Conservation (phyloP, 208 protist genomes). For the Phytomonas serpens region DNA sequence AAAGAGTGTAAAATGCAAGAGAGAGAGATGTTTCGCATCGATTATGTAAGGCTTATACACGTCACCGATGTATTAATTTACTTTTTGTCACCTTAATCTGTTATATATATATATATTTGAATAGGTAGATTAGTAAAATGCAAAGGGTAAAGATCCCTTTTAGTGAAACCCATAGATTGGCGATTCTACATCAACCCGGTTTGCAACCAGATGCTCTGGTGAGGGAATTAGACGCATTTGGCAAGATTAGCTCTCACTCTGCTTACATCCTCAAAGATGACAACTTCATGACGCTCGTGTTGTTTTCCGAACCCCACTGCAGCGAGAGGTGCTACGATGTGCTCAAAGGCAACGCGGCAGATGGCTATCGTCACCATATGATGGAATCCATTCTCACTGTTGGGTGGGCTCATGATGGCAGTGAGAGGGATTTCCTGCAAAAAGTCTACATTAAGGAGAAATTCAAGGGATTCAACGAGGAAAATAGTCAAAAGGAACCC, state of each 20-base stretch:
- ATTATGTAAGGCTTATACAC: background rate
- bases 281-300: conserved; percentile 24
- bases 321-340: conserved; percentile 20
- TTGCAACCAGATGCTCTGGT: conserved; percentile 18
- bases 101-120: background rate
- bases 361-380: background rate
- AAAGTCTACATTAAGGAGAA: conserved; percentile 40
- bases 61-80: background rate
- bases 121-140: conserved; percentile 6
- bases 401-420: conserved; percentile 55
- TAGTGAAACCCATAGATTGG: conserved; percentile 29
- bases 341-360: background rate
- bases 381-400: conserved; percentile 22
- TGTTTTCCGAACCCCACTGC: conserved; percentile 24
- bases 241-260: conserved; percentile 17
- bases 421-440: conserved; percentile 18
- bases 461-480: background rate
- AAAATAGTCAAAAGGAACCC: background rate
- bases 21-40: background rate
- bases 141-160: conserved; percentile 18
- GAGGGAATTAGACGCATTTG: conserved; percentile 16
- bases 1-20: background rate
- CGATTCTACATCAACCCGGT: conserved; percentile 22
- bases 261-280: conserved; percentile 22
- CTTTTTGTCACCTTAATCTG: background rate